phyloP scores from a whole-genome alignment of 805 yeast species.

The Ogataea polymorpha region DNA sequence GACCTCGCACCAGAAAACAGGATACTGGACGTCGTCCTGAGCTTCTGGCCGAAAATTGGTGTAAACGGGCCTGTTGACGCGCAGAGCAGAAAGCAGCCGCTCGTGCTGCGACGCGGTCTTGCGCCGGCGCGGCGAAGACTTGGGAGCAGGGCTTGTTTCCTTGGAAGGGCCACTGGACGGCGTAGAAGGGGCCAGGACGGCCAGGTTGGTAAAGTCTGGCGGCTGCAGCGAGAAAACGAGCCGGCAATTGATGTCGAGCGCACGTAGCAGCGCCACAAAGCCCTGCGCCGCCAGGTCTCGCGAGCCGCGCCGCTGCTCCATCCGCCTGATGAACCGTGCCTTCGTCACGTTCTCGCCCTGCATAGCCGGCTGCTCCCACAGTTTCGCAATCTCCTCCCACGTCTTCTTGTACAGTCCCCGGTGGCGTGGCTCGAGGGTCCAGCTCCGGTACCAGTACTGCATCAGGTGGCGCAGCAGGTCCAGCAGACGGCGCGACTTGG shows the following conservation, averaged over 20 bases:
- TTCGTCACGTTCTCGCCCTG: slow-evolving; percentile 31
- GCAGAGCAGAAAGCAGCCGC: slow-evolving; percentile 24
- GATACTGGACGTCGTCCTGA: slow-evolving; percentile 37
- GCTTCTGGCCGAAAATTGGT: slow-evolving; percentile 10
- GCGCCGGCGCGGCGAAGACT: slow-evolving; percentile 6
- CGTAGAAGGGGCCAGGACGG: slow-evolving; percentile 12
- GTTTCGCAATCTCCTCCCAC: slow-evolving; percentile 45
- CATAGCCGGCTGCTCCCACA: slow-evolving; percentile 14
- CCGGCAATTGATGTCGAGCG: slow-evolving; percentile 69
- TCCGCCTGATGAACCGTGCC: slow-evolving; percentile 40
- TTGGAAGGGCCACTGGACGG: slow-evolving; percentile 11
- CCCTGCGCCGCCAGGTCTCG: slow-evolving; percentile 85
- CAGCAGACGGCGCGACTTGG: slow-evolving; percentile 62
- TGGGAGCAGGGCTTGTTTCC: slow-evolving; percentile 6
- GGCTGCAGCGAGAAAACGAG: slow-evolving; percentile 85
- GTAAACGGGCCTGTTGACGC: slow-evolving; percentile 26
- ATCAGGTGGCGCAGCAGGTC: slow-evolving; percentile 73
- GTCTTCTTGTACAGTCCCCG: slow-evolving; percentile 42
- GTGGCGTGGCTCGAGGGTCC: slow-evolving; percentile 40
- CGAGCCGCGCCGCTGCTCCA: slow-evolving; percentile 58
- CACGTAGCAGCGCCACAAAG: slow-evolving; percentile 70
- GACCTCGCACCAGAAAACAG: slow-evolving; percentile 91
- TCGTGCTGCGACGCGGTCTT: slow-evolving; percentile 27
- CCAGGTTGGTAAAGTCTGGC: slow-evolving; percentile 66
- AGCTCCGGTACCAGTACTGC: slow-evolving; percentile 49